Evolutionary conservation across 352 stramenopile genomes (phyloP), one percentile per base, ranked within the genome.

Genomic region (Globisporangium iwayamae): DNA sequence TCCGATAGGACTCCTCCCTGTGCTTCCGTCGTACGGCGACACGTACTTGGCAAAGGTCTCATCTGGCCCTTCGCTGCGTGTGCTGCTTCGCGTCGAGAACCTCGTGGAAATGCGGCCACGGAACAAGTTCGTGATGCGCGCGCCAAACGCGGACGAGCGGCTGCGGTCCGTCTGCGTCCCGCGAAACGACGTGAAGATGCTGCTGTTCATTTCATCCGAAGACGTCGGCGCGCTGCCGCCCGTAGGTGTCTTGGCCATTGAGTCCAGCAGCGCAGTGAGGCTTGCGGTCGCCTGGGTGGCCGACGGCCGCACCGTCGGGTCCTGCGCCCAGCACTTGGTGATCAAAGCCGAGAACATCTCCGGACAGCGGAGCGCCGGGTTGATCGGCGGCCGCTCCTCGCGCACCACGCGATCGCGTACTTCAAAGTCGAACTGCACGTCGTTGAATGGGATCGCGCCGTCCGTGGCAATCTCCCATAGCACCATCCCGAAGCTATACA

Each of bases 391-490:
- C 2, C 82, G 79, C 56, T 88, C 76, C 6, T 74, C 82, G n/a
- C 70, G 74, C 41, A 77, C 72, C 36, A 91, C 82, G 10, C 86
- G 70, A 25, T 78, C 62, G 7, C 80, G 78, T 50, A 91, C 82
- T 57, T 91, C 78, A 62, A 89, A 80, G 47, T 91, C 82, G 34
- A 89, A 91, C 18, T 79, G 66, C 1, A 87, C 70, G 32, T 87
- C 75, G 20, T 72, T 75, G 62, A 91, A 91, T 0, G 82, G 79
- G 10, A 86, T 72, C 1, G 76, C 71, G 30, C 82, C 82, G 63
- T 91, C 84, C 32, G 79, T 83, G 22, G 87, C 60, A 13, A 91
- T 83, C 53, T 91, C 79, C 82, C 82, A 89, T n/a, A 89, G 65
- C 56, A 77, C 70, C 68, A 91, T 73, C 3, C 82, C 82, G 56